phyloP scores from a whole-genome alignment of 345 rosid genomes.

The Eucalyptus victrix region DNA sequence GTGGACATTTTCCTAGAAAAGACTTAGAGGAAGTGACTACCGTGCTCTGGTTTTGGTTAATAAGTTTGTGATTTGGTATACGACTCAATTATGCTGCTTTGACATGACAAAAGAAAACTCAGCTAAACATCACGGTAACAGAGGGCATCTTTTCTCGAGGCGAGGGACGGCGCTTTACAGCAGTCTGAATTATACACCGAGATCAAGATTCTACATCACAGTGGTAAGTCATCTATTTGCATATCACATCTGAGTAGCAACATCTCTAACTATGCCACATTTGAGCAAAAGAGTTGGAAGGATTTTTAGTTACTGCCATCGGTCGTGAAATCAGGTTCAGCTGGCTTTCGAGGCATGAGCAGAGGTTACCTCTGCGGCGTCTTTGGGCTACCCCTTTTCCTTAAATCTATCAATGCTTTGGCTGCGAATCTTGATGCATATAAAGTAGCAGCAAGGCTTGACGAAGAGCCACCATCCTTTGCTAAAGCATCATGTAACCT shows the following conservation, averaged over 20 bases:
- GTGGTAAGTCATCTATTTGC: background rate
- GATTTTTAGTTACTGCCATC: background rate
- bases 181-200: background rate
- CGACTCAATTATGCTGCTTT: background rate
- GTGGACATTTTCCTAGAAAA: background rate
- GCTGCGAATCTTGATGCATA: conserved; percentile 51
- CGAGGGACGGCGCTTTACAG: background rate
- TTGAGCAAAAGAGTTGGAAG: background rate
- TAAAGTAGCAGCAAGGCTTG: conserved; percentile 36
- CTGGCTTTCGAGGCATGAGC: conserved; percentile 56
- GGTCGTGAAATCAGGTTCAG: conserved; percentile 63
- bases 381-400: background rate
- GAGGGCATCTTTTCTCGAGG: background rate
- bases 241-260: background rate
- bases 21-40: background rate
- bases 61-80: background rate
- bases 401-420: conserved; percentile 31
- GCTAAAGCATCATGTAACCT: conserved; percentile 25
- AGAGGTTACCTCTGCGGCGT: conserved; percentile 15
- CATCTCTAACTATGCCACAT: background rate
- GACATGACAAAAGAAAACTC: background rate
- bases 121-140: background rate
- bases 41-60: background rate
- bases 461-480: conserved; percentile 1
- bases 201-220: background rate